Evolutionary conservation across 768 basidiomycete species (phyloP).

Genomic region (Auricularia auricula-judae): DNA sequence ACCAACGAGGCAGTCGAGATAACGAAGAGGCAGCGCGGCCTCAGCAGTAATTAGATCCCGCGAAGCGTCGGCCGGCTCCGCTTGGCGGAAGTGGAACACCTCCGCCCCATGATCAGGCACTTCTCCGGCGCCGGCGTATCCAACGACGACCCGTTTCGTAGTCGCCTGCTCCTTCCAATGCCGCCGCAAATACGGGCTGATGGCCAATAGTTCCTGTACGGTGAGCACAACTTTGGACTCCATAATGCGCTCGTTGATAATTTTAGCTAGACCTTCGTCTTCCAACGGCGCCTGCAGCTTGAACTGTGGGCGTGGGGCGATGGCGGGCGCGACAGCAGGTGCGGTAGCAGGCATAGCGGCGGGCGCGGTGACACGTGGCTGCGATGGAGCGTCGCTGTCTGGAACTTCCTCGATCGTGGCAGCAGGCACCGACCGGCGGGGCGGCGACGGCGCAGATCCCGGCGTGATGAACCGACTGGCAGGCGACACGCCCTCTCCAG

Average conservation of each 20-base stretch:
- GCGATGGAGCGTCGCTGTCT: too few relatives aligned
- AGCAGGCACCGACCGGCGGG: too few relatives aligned
- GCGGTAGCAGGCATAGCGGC: too few relatives aligned
- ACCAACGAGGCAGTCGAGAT: background rate
- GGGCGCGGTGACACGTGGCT: too few relatives aligned
- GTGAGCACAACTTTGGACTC: background rate
- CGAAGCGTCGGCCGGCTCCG: background rate
- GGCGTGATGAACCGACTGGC: too few relatives aligned
- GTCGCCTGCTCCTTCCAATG: background rate
- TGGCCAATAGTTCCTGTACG: background rate
- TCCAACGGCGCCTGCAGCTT: background rate
- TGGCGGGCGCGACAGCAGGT: too few relatives aligned
- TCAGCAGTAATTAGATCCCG: background rate
- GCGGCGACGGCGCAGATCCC: too few relatives aligned
- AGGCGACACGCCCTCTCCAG: too few relatives aligned
- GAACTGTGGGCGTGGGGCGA: background rate
- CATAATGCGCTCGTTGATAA: background rate
- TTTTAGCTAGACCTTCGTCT: background rate
- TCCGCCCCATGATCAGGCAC: too few relatives aligned
- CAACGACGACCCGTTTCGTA: background rate
- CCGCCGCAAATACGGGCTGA: background rate
- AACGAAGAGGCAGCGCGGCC: background rate
- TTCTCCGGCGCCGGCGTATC: background rate
- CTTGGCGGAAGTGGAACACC: too few relatives aligned
- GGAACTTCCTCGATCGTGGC: too few relatives aligned